phyloP scores from a whole-genome alignment of 106 monocot genomes.

The Acanthochlamys bracteata region DNA sequence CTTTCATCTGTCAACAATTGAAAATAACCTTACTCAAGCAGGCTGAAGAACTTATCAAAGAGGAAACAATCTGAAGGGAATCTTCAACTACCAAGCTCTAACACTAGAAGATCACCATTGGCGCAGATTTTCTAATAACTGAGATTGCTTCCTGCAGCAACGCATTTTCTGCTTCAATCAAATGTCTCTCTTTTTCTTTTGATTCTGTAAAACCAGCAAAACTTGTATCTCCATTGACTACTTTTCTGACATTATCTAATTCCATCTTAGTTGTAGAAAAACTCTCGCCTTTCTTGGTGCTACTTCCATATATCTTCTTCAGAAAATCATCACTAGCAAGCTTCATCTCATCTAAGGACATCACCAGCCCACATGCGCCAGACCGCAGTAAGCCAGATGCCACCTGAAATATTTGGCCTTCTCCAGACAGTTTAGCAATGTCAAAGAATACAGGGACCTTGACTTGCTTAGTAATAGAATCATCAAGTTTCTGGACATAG shows the following conservation, averaged over 20 bases:
- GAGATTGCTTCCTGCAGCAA: slow-evolving; percentile 61
- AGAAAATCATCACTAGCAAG: slow-evolving; percentile 34
- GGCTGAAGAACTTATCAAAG: slow-evolving; percentile 15
- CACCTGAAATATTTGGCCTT: slow-evolving; percentile 16
- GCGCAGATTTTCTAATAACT: slow-evolving; percentile 70
- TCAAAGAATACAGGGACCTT: slow-evolving; percentile 72
- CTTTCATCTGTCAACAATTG: slow-evolving; percentile 70
- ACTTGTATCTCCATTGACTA: slow-evolving; percentile 16
- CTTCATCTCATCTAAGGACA: slow-evolving; percentile 55
- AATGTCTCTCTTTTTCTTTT: slow-evolving; percentile 38
- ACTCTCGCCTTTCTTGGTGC: slow-evolving; percentile 16
- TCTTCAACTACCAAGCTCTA: slow-evolving; percentile 93
- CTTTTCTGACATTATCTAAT: slow-evolving; percentile 4
- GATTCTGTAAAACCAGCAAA: slow-evolving; percentile 82
- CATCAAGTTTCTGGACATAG: slow-evolving; percentile 16
- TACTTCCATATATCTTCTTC: slow-evolving; percentile 28
- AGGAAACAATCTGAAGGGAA: slow-evolving; percentile 42
- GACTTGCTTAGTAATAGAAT: slow-evolving; percentile 27
- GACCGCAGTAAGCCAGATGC: slow-evolving; percentile 45
- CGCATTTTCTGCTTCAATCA: slow-evolving; percentile 69
- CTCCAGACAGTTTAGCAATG: slow-evolving; percentile 26
- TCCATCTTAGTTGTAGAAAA: slow-evolving; percentile 18
- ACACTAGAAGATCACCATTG: slow-evolving; percentile 99
- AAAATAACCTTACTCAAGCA: slow-evolving; percentile 15
- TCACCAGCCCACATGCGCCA: slow-evolving; percentile 69